Conservation (phyloP, 257 asterid species). For the Jacaranda copaia region DNA sequence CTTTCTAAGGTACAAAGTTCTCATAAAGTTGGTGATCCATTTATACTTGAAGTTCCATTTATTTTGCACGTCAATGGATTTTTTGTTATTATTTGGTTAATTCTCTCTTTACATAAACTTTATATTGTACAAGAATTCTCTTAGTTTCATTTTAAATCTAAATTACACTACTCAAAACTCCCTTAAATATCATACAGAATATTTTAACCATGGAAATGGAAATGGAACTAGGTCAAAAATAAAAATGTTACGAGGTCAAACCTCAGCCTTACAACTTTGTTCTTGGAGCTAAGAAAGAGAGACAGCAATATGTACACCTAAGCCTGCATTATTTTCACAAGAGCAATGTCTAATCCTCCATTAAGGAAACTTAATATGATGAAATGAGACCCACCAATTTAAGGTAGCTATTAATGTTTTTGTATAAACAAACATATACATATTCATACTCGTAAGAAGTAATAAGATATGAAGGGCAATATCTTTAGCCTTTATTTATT, state of each 20-base stretch:
- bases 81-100: no score
- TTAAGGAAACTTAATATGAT: slow-evolving; percentile 50
- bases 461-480: background rate
- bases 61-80: no score
- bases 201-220: no score
- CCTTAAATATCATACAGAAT: no score
- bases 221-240: no score
- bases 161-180: no score
- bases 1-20: no score
- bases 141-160: no score
- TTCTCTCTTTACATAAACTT: no score
- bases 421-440: background rate
- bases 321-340: slow-evolving; percentile 83
- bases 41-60: no score
- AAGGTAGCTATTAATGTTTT: background rate
- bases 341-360: slow-evolving; percentile 70
- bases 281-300: slow-evolving; percentile 66
- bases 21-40: no score
- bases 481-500: slow-evolving; percentile 24
- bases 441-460: background rate
- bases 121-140: no score
- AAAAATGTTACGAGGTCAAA: background rate
- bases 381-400: slow-evolving; percentile 10
- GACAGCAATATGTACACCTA: slow-evolving; percentile 84
- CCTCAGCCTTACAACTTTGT: slow-evolving; percentile 44